phyloP scores from a whole-genome alignment of 441 rosid genomes.

The Erodium chrysanthum region DNA sequence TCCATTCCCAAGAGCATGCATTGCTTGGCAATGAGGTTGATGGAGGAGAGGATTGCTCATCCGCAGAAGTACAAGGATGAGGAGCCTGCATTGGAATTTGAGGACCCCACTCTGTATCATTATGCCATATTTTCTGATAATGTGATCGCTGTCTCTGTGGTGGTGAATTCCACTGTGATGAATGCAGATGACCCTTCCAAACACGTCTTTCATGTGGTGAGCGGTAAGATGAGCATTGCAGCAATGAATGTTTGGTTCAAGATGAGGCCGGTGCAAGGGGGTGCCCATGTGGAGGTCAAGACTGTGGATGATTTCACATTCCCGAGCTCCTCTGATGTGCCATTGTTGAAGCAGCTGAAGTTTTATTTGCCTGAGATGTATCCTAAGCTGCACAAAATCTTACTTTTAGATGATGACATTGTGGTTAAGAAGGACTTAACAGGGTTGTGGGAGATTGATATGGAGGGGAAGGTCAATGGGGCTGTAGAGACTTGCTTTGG shows the following conservation, averaged over 20 bases:
- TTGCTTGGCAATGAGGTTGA: slow-evolving; percentile 88
- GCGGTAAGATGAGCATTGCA: slow-evolving; percentile 70
- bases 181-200: slow-evolving; percentile 79
- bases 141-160: slow-evolving; percentile 85
- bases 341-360: slow-evolving; percentile 74
- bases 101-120: slow-evolving; percentile 68
- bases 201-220: slow-evolving; percentile 84
- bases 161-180: slow-evolving; percentile 77
- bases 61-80: slow-evolving; percentile 64
- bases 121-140: slow-evolving; percentile 77
- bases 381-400: slow-evolving; percentile 64
- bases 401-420: slow-evolving; percentile 84
- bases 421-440: slow-evolving; percentile 84
- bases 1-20: slow-evolving; percentile 79
- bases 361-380: slow-evolving; percentile 86
- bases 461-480: slow-evolving; percentile 77
- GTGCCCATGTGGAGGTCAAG: slow-evolving; percentile 65
- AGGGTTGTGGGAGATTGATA: slow-evolving; percentile 37
- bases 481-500: slow-evolving; percentile 99
- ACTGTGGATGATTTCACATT: slow-evolving; percentile 59
- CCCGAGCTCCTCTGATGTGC: slow-evolving; percentile 57
- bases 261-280: slow-evolving; percentile 81
- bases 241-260: slow-evolving; percentile 93
- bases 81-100: slow-evolving; percentile 42
- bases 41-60: slow-evolving; percentile 63